A percentile compares a stretch with the other conserved stretches of the same genome.
phyloP scores from a whole-genome alignment of 306 rosid species.

The Glycyrrhiza uralensis region DNA sequence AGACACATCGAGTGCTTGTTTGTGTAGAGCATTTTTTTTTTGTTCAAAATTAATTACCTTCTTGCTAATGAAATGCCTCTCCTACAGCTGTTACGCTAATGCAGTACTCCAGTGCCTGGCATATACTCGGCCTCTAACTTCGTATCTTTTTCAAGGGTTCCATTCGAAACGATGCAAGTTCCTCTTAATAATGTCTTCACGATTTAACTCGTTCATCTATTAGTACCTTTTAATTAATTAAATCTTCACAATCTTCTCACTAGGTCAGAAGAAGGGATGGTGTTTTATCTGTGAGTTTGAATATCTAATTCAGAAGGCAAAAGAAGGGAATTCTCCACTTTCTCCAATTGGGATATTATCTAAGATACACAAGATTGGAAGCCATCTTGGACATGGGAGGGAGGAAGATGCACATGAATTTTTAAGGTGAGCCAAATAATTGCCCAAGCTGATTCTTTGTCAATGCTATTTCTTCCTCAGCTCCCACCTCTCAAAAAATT shows the following conservation, averaged over 20 bases:
- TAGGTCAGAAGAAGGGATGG: slow-evolving; percentile 78
- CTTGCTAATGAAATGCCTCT: slow-evolving; percentile 29
- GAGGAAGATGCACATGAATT: slow-evolving; percentile 89
- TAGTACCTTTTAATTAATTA: slow-evolving; percentile 20
- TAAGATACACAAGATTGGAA: slow-evolving; percentile 72
- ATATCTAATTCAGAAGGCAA: slow-evolving; percentile 55
- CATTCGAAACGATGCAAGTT: slow-evolving; percentile 69
- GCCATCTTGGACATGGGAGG: slow-evolving; percentile 76
- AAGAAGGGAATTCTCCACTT: slow-evolving; percentile 67
- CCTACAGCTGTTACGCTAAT: slow-evolving; percentile 80
- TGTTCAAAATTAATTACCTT: not conserved
- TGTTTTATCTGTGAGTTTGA: slow-evolving; percentile 88
- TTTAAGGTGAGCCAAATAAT: slow-evolving; percentile 61
- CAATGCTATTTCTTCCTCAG: slow-evolving; percentile 1
- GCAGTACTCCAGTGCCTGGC: slow-evolving; percentile 85
- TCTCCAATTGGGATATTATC: slow-evolving; percentile 80
- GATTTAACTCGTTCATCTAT: slow-evolving; percentile 21
- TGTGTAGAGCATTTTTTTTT: not conserved
- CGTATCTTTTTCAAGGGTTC: slow-evolving; percentile 64
- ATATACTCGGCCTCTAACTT: slow-evolving; percentile 66
- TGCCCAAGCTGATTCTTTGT: slow-evolving; percentile 17
- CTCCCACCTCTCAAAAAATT: not conserved
- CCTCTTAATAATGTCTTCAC: slow-evolving; percentile 13
- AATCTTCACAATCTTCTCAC: slow-evolving; percentile 18
- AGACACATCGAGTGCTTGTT: slow-evolving; percentile 12